Conservation (phyloP, 2,329 filamentous ascomycete species). For the Scedosporium aurantiacum region DNA sequence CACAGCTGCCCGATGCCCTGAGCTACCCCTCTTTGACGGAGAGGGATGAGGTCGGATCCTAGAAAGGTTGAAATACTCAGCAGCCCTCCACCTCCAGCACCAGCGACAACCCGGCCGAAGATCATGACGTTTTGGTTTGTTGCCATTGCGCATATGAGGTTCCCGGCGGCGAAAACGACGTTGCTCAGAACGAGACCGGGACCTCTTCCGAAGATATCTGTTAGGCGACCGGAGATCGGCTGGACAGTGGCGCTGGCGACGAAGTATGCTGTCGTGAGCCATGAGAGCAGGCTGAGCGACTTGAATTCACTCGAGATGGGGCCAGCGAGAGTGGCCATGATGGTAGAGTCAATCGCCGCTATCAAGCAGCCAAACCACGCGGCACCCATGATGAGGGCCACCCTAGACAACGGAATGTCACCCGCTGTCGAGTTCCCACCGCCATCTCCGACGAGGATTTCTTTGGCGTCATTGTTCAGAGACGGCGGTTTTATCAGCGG, state of each 20-base stretch:
- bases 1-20: slow-evolving; percentile 79
- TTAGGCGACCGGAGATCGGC: slow-evolving; percentile 72
- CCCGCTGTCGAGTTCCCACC: too few species aligned
- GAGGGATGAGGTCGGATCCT: slow-evolving; percentile 58
- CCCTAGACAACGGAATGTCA: slow-evolving; percentile 12
- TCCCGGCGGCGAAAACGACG: too few species aligned
- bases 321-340: slow-evolving; percentile 74
- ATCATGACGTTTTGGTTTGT: slow-evolving; percentile 55
- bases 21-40: slow-evolving; percentile 64
- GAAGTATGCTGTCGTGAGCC: slow-evolving; percentile 79
- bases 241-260: slow-evolving; percentile 82
- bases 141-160: too few species aligned
- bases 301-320: slow-evolving; percentile 77
- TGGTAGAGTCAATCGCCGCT: slow-evolving; percentile 60
- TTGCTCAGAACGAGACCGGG: slow-evolving; percentile 23
- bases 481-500: too few species aligned
- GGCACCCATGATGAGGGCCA: slow-evolving; percentile 37
- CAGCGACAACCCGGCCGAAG: slow-evolving; percentile 65
- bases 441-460: too few species aligned
- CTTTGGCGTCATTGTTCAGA: too few species aligned
- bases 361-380: slow-evolving; percentile 51
- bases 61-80: slow-evolving; percentile 64
- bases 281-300: slow-evolving; percentile 71
- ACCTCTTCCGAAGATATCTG: slow-evolving; percentile 76
- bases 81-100: slow-evolving; percentile 69